phyloP scores from a whole-genome alignment of 805 yeast genomes.

The Ogataea ramenticola region DNA sequence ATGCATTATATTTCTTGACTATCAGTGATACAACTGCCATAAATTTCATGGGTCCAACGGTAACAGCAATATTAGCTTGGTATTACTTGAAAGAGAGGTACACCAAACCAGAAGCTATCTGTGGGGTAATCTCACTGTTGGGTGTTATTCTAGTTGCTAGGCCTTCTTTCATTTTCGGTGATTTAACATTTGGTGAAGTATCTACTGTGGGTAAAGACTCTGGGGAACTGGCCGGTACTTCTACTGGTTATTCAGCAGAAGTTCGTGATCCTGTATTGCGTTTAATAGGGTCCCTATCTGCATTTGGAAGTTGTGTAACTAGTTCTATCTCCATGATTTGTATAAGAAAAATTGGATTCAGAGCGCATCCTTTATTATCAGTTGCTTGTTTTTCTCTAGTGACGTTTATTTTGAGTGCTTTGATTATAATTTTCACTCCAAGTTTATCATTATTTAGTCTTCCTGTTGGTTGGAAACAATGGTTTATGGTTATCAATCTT shows the following conservation, averaged over 20 bases:
- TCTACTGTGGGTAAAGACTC: slow-evolving; percentile 1
- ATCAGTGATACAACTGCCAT: slow-evolving; percentile 79
- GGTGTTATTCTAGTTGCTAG: slow-evolving; percentile 81
- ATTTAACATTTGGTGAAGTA: slow-evolving; percentile 11
- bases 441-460: slow-evolving; percentile 43
- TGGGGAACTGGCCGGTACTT: background rate
- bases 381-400: slow-evolving; percentile 70
- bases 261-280: slow-evolving; percentile 22
- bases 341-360: slow-evolving; percentile 66
- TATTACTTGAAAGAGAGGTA: slow-evolving; percentile 58
- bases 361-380: slow-evolving; percentile 73
- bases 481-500: slow-evolving; percentile 53
- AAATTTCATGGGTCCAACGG: slow-evolving; percentile 69
- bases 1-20: slow-evolving; percentile 62
- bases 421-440: slow-evolving; percentile 49
- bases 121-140: slow-evolving; percentile 57
- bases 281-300: slow-evolving; percentile 48
- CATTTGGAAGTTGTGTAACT: slow-evolving; percentile 60
- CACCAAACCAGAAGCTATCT: slow-evolving; percentile 57
- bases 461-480: slow-evolving; percentile 58
- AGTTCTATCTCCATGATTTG: slow-evolving; percentile 64
- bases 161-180: slow-evolving; percentile 66
- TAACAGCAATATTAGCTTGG: slow-evolving; percentile 71
- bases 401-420: slow-evolving; percentile 46
- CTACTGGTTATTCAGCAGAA: background rate